A percentile compares a stretch with the other conserved stretches of the same genome.
Evolutionary conservation across 805 yeast species (phyloP).

Genomic region (Metschnikowia bowlesiae): DNA sequence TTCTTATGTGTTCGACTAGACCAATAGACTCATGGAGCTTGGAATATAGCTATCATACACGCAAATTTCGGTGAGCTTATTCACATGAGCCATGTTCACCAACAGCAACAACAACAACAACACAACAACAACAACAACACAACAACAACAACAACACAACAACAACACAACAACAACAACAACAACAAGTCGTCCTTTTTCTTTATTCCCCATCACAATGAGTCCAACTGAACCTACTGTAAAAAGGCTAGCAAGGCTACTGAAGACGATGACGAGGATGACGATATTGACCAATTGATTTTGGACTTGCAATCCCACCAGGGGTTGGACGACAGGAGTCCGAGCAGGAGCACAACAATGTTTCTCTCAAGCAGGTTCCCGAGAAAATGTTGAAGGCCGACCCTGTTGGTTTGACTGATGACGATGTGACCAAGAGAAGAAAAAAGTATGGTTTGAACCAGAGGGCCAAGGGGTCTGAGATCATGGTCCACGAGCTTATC

Average conservation of each 20-base stretch:
- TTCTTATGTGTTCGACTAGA: no score
- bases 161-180: no score
- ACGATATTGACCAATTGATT: conserved; percentile 59
- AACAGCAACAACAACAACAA: no score
- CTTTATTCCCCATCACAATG: conserved; percentile 15
- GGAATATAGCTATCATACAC: no score
- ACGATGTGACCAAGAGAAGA: conserved; percentile 72
- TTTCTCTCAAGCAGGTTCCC: conserved; percentile 65
- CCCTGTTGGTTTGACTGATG: conserved; percentile 71
- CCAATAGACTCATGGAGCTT: no score
- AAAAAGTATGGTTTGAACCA: conserved; percentile 88
- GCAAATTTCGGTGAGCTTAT: no score
- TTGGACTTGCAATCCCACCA: conserved; percentile 73
- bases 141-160: no score
- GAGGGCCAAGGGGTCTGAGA: conserved; percentile 87
- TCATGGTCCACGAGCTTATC: conserved; percentile 70
- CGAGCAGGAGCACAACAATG: conserved; percentile 30
- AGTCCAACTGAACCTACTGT: conserved; percentile 49
- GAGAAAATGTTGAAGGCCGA: conserved; percentile 82
- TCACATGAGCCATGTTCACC: no score
- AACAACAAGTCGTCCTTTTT: conserved; percentile 9
- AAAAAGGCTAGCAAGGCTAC: conserved; percentile 49
- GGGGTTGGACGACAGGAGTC: conserved; percentile 28
- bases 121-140: no score
- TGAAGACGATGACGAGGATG: conserved; percentile 48